Conservation (phyloP, 192 early-diverging fungal species). For the Diversispora eburnea region DNA sequence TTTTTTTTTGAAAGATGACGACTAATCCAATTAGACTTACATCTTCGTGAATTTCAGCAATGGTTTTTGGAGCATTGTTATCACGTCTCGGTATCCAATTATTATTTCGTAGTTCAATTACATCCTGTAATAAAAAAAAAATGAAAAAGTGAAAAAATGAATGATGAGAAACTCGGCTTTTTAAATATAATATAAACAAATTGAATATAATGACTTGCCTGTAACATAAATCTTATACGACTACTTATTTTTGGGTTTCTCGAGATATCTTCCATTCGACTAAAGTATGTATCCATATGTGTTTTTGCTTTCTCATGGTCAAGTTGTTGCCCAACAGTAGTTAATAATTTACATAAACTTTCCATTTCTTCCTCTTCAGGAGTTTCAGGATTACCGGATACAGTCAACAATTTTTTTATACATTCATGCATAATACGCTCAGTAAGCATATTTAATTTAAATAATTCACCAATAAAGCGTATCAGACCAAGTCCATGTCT, state of each 20-base stretch:
- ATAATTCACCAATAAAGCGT: constrained; percentile 93
- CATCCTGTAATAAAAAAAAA: constrained; percentile 44
- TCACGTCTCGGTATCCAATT: constrained; percentile 71
- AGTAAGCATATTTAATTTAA: constrained; percentile 84
- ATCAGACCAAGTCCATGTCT: constrained; percentile 91
- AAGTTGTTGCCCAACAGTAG: constrained; percentile 80
- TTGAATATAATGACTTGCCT: constrained; percentile 29
- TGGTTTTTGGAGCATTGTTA: constrained; percentile 79
- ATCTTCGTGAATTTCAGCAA: constrained; percentile 88
- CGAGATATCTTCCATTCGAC: constrained; percentile 73
- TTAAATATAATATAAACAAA: background rate
- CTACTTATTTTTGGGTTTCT: constrained; percentile 65
- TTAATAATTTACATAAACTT: constrained; percentile 87
- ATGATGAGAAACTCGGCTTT: background rate
- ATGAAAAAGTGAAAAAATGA: background rate
- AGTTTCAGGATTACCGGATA: constrained; percentile 43
- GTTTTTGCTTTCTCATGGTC: constrained; percentile 60
- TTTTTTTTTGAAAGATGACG: too few relatives aligned
- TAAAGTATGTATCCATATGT: constrained; percentile 84
- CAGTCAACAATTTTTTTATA: constrained; percentile 72
- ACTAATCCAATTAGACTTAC: constrained; percentile 4
- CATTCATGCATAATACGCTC: constrained; percentile 96
- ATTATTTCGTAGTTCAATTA: constrained; percentile 77
- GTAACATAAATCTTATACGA: constrained; percentile 92
- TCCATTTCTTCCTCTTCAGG: constrained; percentile 97